These are phyloP conservation scores for Nasturtium officinale DNA, from an alignment of 345 rosid genomes.

Conservation along the genomic window DNA sequence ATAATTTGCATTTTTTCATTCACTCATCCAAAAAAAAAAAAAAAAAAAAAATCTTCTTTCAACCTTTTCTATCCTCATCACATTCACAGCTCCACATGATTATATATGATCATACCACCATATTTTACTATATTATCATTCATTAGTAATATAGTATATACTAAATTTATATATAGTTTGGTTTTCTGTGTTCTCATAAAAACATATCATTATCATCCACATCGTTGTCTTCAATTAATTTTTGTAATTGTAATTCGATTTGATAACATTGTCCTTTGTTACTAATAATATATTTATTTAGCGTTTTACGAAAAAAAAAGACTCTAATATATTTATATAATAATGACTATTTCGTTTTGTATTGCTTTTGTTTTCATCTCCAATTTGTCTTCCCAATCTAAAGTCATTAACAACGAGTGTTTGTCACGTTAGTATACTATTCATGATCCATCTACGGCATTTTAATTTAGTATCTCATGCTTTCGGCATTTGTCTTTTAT, in stretches of 20 bases:
- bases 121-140: too few relatives aligned
- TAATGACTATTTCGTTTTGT: neutral
- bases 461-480: conserved; percentile 7
- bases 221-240: neutral
- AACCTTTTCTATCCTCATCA: too few relatives aligned
- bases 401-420: conserved; percentile 13
- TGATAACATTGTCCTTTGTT: neutral
- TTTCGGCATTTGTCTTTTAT: neutral
- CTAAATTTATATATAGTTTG: too few relatives aligned
- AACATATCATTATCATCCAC: neutral
- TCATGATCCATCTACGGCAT: conserved; percentile 6
- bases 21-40: too few relatives aligned
- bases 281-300: neutral
- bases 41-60: too few relatives aligned
- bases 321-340: too few relatives aligned
- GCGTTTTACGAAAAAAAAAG: too few relatives aligned
- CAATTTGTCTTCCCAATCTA: neutral
- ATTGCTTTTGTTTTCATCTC: neutral
- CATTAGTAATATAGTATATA: too few relatives aligned
- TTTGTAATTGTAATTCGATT: neutral
- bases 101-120: too few relatives aligned
- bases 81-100: too few relatives aligned
- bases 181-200: too few relatives aligned
- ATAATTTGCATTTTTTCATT: too few relatives aligned
- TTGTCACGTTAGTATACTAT: conserved; percentile 12